Base-by-base conservation (phyloP, 495 filamentous ascomycete species). In the Aspergillus conjunctus region DNA sequence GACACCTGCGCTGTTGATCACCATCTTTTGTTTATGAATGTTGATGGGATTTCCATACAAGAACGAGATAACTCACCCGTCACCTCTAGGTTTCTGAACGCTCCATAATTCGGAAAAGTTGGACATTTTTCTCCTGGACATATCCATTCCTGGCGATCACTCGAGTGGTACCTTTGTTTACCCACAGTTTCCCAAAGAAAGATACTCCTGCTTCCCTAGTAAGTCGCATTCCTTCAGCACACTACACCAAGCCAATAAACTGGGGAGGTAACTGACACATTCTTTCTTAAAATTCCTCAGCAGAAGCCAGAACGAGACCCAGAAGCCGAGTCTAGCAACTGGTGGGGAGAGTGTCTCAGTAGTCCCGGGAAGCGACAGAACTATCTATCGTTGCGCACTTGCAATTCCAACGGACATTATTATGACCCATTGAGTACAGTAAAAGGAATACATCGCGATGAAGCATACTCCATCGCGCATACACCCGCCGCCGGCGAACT, bases 351-450 rank as follows among this genome's bases (percentile, higher is more conserved):
- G 32, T 39, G 41, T 54, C 31, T 22, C 44, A 43, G 18, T 32
- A 20, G 17, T 0, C n/a, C 43, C 17, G 51, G 21, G 8, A 30
- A 54, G 20, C 39, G 12, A 41, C 41, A 33, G 22, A 11, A 33
- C 39, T 39, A 30, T 37, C 26, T 10, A n/a, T 15, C n/a, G 45
- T 41, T 41, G 34, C 58, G n/a, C 51, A 17, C 57, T 17, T 32
- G 30, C 15, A 26, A 26, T 17, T n/a, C 26, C 17, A 15, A 54
- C 34, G 37, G 11, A 41, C 6, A 37, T 31, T 69, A 70, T 51
- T 65, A 75, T 78, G 73, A 71, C 56, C 52, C 39, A 53, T 59
- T 74, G 65, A 71, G 46, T 32, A 37, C 18, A 39, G 39, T 14
- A 20, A 26, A 45, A 17, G n/a, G 48, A 18, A 57, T 21, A 62